Evolutionary conservation across 306 rosid genomes (phyloP), one percentile per base, ranked within the genome.

Genomic region (Betula pendula): DNA sequence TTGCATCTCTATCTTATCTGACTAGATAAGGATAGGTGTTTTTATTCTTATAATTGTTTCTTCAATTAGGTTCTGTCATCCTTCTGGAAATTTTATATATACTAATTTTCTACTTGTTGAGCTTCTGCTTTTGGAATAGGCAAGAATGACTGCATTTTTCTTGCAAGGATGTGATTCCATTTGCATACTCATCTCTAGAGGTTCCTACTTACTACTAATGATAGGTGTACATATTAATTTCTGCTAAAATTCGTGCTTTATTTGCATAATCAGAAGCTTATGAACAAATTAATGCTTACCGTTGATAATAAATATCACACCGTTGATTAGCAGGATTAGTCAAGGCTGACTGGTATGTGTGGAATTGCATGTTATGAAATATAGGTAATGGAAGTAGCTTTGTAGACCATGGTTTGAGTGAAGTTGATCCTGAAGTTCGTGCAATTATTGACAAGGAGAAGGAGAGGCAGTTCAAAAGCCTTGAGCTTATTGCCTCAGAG

Each of bases 401-500:
- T 40, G 43, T 88, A 68, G 97, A 95, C 82, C 33, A 80, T 80
- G 88, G 88, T 45, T 84, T 95, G 84, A 80, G 84, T 74, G 99
- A 92, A 81, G 93, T 87, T 29, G 98, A 95, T 89, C 94, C 97
- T 51, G 97, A 88, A 79, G 98, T 95, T 49, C 77, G 59, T 70
- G 69, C 71, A 40, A 95, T 95, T 79, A 84, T 95, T 42, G 52
- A 73, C 59, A 89, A 86, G 84, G 99, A 95, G 79, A 95, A 95
- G 85, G 81, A 85, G 12, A 79, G 98, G 6, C 98, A 95, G 75
- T 90, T 88, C 79, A 95, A 75, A 77, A 95, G 97, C 80, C 93
- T 95, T 44, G 98, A 95, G 85, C 98, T 95, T 78, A 95, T 95
- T 89, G 97, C 98, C 74, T 95, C 98, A 0, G 98, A 95, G 83